A percentile compares a stretch with the other conserved stretches of the same genome.
Evolutionary conservation across 371 early-diverging fungal genomes (phyloP).

Genomic region (Actinomortierella ambigua): DNA sequence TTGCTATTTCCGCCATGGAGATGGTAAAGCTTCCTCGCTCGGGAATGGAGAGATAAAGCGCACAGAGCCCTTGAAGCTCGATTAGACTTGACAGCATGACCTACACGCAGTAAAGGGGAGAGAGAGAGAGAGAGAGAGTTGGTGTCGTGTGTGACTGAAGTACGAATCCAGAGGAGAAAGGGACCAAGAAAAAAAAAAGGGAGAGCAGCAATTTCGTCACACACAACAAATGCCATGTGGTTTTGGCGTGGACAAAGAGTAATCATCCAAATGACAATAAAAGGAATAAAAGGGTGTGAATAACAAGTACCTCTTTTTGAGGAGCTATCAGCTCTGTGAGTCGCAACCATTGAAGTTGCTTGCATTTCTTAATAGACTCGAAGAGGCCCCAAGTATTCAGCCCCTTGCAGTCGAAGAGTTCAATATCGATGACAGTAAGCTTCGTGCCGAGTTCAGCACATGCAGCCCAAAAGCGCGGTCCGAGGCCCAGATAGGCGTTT

Average conservation of each 20-base stretch:
- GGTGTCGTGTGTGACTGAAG: background rate
- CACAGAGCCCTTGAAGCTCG: conserved; percentile 8
- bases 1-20: conserved; percentile 18
- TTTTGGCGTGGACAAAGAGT: too few relatives aligned
- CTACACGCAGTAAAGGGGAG: background rate
- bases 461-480: conserved; percentile 31
- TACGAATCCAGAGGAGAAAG: background rate
- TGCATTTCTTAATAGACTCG: conserved; percentile 16
- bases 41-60: conserved; percentile 15
- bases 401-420: conserved; percentile 23
- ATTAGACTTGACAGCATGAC: conserved; percentile 19
- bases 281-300: too few relatives aligned
- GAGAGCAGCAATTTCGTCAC: background rate
- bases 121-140: background rate
- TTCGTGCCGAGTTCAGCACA: conserved; percentile 22
- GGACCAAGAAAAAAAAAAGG: background rate
- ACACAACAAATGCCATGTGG: background rate
- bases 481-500: conserved; percentile 21
- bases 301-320: conserved; percentile 17
- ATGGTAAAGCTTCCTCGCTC: conserved; percentile 18
- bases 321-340: conserved; percentile 20
- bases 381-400: conserved; percentile 30
- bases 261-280: too few relatives aligned
- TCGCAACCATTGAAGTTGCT: conserved; percentile 15
- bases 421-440: conserved; percentile 16